Percentiles rank a stretch among this genome's conserved stretches.
These are phyloP conservation scores for Cicer cuneatum DNA, from an alignment of 306 rosid species.

Conservation along the genomic window DNA sequence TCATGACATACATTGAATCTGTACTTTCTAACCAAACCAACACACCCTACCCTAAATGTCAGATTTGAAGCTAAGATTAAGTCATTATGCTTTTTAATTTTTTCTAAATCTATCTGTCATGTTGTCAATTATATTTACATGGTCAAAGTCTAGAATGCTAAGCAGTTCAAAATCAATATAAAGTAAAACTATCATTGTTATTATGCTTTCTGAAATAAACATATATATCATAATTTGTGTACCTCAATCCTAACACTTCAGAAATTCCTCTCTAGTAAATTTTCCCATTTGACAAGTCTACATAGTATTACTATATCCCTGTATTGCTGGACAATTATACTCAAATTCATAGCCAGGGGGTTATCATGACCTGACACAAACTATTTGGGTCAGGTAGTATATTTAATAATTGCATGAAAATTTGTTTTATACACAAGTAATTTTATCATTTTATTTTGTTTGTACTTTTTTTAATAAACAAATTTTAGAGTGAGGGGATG, in stretches of 20 bases:
- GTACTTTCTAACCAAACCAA: neutral
- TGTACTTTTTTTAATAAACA: neutral
- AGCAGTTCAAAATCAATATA: neutral
- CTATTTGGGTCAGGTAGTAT: slow-evolving; percentile 8
- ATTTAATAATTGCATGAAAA: neutral
- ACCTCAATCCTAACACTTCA: slow-evolving; percentile 7
- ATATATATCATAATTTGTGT: neutral
- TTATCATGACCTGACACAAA: neutral
- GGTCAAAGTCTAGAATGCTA: neutral
- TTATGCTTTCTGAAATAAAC: slow-evolving; percentile 7
- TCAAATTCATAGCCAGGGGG: neutral
- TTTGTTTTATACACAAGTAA: neutral
- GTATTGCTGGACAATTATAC: neutral
- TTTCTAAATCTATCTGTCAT: neutral
- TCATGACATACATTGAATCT: slow-evolving; percentile 2
- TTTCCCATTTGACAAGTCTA: neutral
- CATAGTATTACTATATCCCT: neutral
- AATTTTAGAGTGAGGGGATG: too few species aligned
- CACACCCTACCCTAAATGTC: slow-evolving; percentile 10
- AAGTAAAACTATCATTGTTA: slow-evolving; percentile 10
- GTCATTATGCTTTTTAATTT: neutral
- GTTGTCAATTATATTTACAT: neutral
- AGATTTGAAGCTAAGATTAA: neutral
- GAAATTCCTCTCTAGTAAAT: neutral
- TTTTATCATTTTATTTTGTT: neutral